Evolutionary conservation across 495 filamentous ascomycete species (phyloP), one percentile per base, ranked within the genome.

Genomic region (Aspergillus kassunensis): DNA sequence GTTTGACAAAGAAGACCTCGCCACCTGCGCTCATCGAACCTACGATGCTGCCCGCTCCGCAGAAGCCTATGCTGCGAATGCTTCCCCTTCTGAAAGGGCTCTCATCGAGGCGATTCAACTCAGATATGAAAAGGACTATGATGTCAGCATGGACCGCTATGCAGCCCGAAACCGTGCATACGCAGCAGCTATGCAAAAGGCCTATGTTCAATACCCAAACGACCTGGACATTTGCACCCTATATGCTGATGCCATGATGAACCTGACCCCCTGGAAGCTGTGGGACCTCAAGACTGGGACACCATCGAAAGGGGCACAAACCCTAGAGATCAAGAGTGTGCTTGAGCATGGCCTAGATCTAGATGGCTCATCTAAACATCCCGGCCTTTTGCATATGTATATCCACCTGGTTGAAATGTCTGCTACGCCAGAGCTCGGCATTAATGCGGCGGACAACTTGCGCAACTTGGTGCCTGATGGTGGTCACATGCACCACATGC

Each of bases 321-420:
- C 83, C 1, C 49, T 84, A 4, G 81, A 87, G 30, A 73, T 72
- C 0, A 83, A 81, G 47, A 44, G 31, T 0, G 72, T 81, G 1
- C 67, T 89, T 16, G 81, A 87, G 34, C 60, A 53, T 4, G 76
- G 71, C 1, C 64, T 89, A 39, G 44, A 66, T 1, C 62, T 60
- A 6, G 59, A 73, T 7, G 69, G 67, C 4, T 67, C 69, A 13
- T 56, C 67, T 3, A 41, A 52, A 6, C 81, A 87, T 51, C 83
- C 85, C 0, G 85, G 84, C 3, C 62, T 89, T 2, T 60, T 89
- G n/a, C 85, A 89, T 56, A 63, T 85, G 3, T 88, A 87, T 53
- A 87, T 88, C 47, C 86, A 89, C 57, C 69, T 87, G n/a, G 84
- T 86, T 78, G 85, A 89, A 58, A 88, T 87, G 84, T 88, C 83